These are phyloP conservation scores for Cryptosporidium sp. DNA, from an alignment of 169 alveolate species.

Conservation along the genomic window DNA sequence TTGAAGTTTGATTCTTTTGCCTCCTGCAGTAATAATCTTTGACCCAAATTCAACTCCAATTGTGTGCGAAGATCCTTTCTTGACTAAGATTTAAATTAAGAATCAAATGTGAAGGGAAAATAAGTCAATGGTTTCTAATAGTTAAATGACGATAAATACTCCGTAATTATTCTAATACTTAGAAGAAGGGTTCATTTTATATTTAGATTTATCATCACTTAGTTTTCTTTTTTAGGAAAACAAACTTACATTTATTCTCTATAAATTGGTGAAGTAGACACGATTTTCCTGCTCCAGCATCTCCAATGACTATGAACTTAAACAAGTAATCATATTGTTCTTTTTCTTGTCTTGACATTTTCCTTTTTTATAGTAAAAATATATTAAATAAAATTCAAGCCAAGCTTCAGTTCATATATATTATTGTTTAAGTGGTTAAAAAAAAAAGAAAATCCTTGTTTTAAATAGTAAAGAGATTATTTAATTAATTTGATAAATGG, in stretches of 20 bases:
- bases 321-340: slow-evolving; percentile 81
- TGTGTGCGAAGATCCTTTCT: slow-evolving; percentile 85
- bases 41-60: slow-evolving; percentile 87
- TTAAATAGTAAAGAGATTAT: too few relatives aligned
- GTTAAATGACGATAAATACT: background rate
- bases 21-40: slow-evolving; percentile 78
- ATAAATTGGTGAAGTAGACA: slow-evolving; percentile 82
- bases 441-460: background rate
- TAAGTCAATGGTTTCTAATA: background rate
- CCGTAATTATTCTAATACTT: background rate
- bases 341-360: slow-evolving; percentile 75
- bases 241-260: slow-evolving; percentile 80
- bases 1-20: slow-evolving; percentile 85
- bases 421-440: too few relatives aligned
- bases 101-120: too few relatives aligned
- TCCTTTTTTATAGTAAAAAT: background rate
- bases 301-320: slow-evolving; percentile 83
- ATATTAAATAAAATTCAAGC: background rate
- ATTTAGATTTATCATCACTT: background rate
- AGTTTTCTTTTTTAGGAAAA: background rate
- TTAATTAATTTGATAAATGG: background rate
- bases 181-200: background rate
- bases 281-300: slow-evolving; percentile 82
- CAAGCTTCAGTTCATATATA: background rate
- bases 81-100: slow-evolving; percentile 49